A percentile compares a stretch with the other conserved stretches of the same genome.
phyloP scores from a whole-genome alignment of 805 yeast species.

The Ogataea nonfermentans region DNA sequence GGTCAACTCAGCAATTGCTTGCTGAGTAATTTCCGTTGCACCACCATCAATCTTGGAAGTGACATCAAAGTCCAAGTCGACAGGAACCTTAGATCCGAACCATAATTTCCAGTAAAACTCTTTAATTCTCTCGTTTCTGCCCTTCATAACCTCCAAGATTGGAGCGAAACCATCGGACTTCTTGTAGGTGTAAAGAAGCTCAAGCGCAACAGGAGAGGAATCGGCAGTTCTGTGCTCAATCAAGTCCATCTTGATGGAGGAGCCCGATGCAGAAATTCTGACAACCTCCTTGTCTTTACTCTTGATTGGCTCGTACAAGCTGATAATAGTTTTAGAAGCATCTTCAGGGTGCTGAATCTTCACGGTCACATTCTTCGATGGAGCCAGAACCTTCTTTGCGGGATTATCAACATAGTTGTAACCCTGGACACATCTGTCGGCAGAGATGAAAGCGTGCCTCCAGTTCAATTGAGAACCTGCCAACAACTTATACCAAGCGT shows the following conservation, averaged over 20 bases:
- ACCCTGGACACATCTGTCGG: conserved; percentile 83
- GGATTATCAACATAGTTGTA: conserved; percentile 77
- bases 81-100: conserved; percentile 67
- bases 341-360: conserved; percentile 56
- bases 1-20: conserved; percentile 85
- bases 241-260: conserved; percentile 65
- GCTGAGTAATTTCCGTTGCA: conserved; percentile 62
- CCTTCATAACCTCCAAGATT: conserved; percentile 83
- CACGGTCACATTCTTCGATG: conserved; percentile 57
- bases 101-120: conserved; percentile 96
- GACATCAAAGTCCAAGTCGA: conserved; percentile 71
- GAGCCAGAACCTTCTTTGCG: conserved; percentile 74
- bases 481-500: conserved; percentile 72
- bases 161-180: conserved; percentile 96
- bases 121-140: conserved; percentile 90
- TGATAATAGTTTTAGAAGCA: conserved; percentile 55
- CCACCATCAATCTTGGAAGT: conserved; percentile 69
- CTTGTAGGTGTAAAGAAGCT: conserved; percentile 73
- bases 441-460: conserved; percentile 87
- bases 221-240: conserved; percentile 89
- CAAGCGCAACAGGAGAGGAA: conserved; percentile 67
- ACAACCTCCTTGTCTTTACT: conserved; percentile 70
- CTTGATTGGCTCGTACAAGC: conserved; percentile 67
- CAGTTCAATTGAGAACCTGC: conserved; percentile 81
- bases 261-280: conserved; percentile 50